A percentile compares a stretch with the other conserved stretches of the same genome.
Evolutionary conservation across 345 rosid species (phyloP).

Genomic region (Gossypium ekmanianum): DNA sequence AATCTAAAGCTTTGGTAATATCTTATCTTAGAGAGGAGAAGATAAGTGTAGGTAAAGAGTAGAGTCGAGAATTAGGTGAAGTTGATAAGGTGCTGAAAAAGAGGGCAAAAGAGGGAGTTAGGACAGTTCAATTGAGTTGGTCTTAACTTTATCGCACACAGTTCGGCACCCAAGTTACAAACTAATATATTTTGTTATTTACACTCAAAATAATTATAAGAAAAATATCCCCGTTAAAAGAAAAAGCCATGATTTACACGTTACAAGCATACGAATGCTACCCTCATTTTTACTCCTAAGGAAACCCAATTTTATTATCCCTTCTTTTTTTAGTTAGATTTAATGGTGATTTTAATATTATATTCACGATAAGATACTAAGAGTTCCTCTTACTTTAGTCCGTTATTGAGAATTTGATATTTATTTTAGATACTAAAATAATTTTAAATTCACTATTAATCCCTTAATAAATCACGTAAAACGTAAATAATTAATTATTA

Average conservation of each 20-base stretch:
- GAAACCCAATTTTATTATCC: too few species aligned
- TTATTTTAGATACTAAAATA: too few species aligned
- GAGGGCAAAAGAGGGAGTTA: background rate
- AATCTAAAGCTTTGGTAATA: background rate
- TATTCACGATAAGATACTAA: too few species aligned
- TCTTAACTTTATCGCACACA: conserved; percentile 8
- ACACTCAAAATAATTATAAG: background rate
- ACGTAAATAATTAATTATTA: accelerated
- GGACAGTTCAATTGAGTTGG: conserved; percentile 19
- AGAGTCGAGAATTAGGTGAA: conserved; percentile 18
- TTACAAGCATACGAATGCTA: conserved; percentile 26
- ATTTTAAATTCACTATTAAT: accelerated
- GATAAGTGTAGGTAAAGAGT: background rate
- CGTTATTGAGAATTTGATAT: accelerated
- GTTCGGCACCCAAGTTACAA: conserved; percentile 4
- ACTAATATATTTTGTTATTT: too few species aligned
- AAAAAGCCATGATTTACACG: conserved; percentile 25
- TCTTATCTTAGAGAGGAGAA: background rate
- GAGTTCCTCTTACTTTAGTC: accelerated
- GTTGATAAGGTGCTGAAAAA: conserved; percentile 11
- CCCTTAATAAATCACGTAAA: too few species aligned
- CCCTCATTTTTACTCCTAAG: conserved; percentile 23
- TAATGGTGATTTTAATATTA: too few species aligned
- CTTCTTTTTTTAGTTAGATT: too few species aligned
- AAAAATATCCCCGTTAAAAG: conserved; percentile 20